Evolutionary conservation across 495 filamentous ascomycete species (phyloP).

Genomic region (Aspergillus funiculosus): DNA sequence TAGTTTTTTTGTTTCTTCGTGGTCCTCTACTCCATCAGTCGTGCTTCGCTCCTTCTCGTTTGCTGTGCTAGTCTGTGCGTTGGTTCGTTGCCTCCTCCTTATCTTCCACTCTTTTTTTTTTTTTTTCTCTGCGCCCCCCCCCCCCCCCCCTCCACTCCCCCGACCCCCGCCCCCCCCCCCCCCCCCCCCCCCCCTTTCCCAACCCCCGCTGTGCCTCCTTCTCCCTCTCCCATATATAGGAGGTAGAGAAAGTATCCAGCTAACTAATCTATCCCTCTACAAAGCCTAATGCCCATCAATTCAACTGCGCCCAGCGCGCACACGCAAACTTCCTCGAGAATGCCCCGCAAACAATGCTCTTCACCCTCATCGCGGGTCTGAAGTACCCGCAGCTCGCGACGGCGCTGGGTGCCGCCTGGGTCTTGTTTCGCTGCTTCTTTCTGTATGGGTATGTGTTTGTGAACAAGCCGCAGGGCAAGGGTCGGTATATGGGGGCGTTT

Average conservation of each 20-base stretch:
- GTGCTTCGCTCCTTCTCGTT: too few species aligned
- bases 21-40: too few species aligned
- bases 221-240: too few species aligned
- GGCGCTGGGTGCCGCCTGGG: constrained; percentile 51
- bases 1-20: too few species aligned
- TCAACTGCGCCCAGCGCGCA: constrained; percentile 68
- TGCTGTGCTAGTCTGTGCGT: too few species aligned
- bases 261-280: neutral
- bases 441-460: constrained; percentile 54
- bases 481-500: constrained; percentile 34
- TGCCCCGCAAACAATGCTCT: constrained; percentile 51
- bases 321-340: constrained; percentile 70
- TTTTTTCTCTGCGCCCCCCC: too few species aligned
- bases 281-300: constrained; percentile 41
- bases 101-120: too few species aligned
- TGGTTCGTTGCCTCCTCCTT: too few species aligned
- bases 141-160: too few species aligned
- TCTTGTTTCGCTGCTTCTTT: constrained; percentile 49
- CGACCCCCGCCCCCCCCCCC: neutral
- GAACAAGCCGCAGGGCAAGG: constrained; percentile 42
- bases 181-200: neutral
- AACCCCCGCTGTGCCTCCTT: too few species aligned
- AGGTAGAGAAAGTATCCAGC: too few species aligned
- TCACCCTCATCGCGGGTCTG: constrained; percentile 51
- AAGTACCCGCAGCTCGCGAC: constrained; percentile 53